phyloP scores from a whole-genome alignment of 768 basidiomycete species.

The Pleurotus ostreatus region DNA sequence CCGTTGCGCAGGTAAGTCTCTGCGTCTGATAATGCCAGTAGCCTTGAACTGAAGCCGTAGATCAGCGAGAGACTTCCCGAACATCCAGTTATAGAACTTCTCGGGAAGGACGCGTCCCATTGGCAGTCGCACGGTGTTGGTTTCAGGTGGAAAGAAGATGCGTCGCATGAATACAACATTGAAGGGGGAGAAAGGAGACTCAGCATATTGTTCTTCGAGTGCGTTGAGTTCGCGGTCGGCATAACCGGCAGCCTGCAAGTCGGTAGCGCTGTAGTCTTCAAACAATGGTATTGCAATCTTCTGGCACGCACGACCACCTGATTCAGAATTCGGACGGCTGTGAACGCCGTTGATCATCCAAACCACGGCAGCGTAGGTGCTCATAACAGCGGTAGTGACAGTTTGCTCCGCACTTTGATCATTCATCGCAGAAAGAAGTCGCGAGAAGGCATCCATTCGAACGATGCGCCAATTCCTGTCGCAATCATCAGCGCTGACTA shows the following conservation, averaged over 20 bases:
- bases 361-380: not conserved
- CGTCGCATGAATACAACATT: not conserved
- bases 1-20: not conserved
- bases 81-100: not conserved
- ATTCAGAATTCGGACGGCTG: not conserved
- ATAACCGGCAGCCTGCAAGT: not conserved
- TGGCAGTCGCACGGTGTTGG: not conserved
- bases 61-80: not conserved
- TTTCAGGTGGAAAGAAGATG: not conserved
- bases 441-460: not conserved
- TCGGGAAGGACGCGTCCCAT: not conserved
- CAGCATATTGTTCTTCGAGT: not conserved
- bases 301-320: not conserved
- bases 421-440: not conserved
- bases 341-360: not conserved
- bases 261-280: not conserved
- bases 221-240: not conserved
- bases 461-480: not conserved
- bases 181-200: not conserved
- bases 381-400: not conserved
- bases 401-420: not conserved
- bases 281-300: not conserved
- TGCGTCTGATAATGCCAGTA: not conserved
- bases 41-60: not conserved
- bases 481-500: not conserved